Evolutionary conservation across 306 rosid species (phyloP), one percentile per base, ranked within the genome.

Genomic region (Dalbergia cultrata): DNA sequence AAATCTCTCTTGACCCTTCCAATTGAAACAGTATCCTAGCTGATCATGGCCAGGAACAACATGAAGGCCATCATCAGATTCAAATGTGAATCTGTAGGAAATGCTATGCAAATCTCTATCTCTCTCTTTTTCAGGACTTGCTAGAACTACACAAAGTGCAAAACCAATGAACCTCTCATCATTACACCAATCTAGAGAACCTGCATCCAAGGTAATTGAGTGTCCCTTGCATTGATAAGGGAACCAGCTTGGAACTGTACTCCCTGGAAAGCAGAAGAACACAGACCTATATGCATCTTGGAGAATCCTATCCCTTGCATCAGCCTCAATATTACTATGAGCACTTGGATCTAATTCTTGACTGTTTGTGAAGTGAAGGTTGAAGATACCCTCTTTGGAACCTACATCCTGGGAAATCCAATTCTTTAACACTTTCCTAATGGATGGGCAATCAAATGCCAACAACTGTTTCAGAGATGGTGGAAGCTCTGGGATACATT

Each of bases 221-320:
- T 4, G 13, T 49, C 85, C 81, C 35, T 49, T 1, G 12, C 39
- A 5, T 1, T 57, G 49, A 58, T 16, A 58, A 67, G 66, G 81
- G 39, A 81, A 75, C 85, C 81, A 67, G 0, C 10, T 2, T 58
- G 85, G 85, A 81, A 81, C 57, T 67, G 4, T 65, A 74, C 26
- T 67, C 56, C 85, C 85, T 14, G 85, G 85, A 75, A 75, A 81
- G 21, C 80, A 75, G 16, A 26, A 81, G 64, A 35, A 47, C 57
- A 75, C 66, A 34, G 16, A 58, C 37, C 3, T 58, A 17, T 67
- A 74, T 57, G 80, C 63, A 56, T 73, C 70, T 0, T 81, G 7
- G 1, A 4, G 14, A 18, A 81, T 56, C 80, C 54, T 81, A 19
- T 13, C 21, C 65, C 76, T 7, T 47, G 76, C 60, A 37, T 75